phyloP scores from a whole-genome alignment of 2,329 filamentous ascomycete genomes.

The Trichoderma brevicompactum region DNA sequence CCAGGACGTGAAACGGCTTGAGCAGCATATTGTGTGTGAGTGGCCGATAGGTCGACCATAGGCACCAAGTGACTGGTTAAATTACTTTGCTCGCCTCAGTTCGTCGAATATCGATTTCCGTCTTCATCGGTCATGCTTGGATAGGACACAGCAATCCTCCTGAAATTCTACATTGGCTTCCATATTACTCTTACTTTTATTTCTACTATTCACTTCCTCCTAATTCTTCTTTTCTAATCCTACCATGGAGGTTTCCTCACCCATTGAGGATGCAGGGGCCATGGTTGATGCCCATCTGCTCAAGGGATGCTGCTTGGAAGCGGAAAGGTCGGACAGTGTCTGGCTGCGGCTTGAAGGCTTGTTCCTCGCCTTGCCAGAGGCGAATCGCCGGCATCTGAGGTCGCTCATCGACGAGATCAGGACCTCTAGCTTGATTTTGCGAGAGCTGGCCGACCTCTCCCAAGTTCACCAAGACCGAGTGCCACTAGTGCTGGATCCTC shows the following conservation, averaged over 20 bases:
- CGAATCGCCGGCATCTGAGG: conserved; percentile 52
- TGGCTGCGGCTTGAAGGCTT: conserved; percentile 55
- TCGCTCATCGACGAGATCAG: conserved; percentile 54
- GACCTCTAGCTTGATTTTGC: conserved; percentile 51
- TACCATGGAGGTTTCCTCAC: conserved; percentile 30
- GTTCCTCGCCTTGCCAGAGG: conserved; percentile 49
- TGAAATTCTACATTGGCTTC: not conserved
- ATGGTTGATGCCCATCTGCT: conserved; percentile 48
- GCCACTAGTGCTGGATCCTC: conserved; percentile 57
- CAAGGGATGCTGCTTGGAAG: conserved; percentile 59
- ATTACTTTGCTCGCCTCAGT: not conserved
- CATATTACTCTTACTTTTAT: not conserved
- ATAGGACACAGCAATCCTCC: conserved; percentile 5
- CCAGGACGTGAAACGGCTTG: conserved; percentile 13
- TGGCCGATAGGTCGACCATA: not conserved
- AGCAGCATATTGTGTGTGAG: conserved; percentile 1
- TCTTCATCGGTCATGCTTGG: conserved; percentile 7
- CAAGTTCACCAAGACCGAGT: conserved; percentile 56
- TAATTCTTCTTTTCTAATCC: conserved; percentile 2
- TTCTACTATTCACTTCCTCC: not conserved
- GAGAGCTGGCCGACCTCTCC: conserved; percentile 59
- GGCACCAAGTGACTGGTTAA: not conserved
- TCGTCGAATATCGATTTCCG: not conserved
- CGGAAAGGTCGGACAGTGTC: conserved; percentile 56
- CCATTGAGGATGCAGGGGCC: conserved; percentile 35